Base-by-base conservation (phyloP, 306 rosid species). In the Cicer arietinum region DNA sequence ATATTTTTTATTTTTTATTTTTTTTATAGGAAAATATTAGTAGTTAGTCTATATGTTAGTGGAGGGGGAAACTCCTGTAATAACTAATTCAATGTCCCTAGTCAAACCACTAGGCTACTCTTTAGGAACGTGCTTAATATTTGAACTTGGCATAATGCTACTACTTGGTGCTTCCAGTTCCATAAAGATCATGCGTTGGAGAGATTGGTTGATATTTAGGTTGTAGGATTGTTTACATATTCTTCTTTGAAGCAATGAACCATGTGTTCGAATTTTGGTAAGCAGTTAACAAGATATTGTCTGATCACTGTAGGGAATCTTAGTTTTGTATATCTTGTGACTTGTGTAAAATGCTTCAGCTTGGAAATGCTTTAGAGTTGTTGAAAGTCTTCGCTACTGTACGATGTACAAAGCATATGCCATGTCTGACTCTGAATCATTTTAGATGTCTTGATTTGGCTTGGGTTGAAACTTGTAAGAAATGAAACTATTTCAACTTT, bases 181-280 rank as follows among this genome's bases (percentile, higher is more conserved):
- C 7, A n/a, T 39, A n/a, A 62, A n/a, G 25, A 8, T 7, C 20
- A 40, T 7, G 45, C 11, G 4, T 61, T n/a, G 22, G 12, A 62
- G 25, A n/a, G 39, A 62, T 52, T 1, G 10, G 58, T 16, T 52
- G 25, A 16, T 14, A 16, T 52, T 12, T 61, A 61, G 67, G 67
- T 61, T n/a, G 47, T 13, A 39, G 11, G 44, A 12, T 12, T 12
- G 11, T 30, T 59, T 30, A 12, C 7, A 10, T 7, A 59, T 59
- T 59, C 43, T 58, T 59, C 65, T 59, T 30, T 30, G 42, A 30
- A 59, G 18, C 43, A 30, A 59, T 59, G 43, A 59, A 12, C 44
- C 10, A 11, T 59, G 18, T 59, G 44, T 59, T 35, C n/a, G 17
- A 30, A 30, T 6, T 30, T 30, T 25, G 4, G 17, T 7, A 12